These are phyloP conservation scores for Rhodomyrtus tomentosa DNA, from an alignment of 345 rosid species.

Conservation along the genomic window DNA sequence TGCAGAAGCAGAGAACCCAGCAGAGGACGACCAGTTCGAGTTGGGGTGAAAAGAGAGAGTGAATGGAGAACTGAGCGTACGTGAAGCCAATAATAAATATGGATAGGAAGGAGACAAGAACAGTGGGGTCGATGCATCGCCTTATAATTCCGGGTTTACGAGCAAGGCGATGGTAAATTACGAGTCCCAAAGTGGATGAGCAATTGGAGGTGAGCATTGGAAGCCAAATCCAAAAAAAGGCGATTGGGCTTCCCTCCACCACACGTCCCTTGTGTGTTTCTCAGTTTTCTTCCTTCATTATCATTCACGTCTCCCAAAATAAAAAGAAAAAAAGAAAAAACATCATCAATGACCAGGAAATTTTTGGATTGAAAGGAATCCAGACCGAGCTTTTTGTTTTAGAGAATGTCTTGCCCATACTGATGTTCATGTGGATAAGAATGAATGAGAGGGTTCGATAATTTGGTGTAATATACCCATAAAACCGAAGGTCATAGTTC, in stretches of 20 bases:
- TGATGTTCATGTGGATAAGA: neutral
- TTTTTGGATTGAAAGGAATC: neutral
- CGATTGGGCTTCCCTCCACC: neutral
- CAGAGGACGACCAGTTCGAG: neutral
- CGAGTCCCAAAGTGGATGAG: neutral
- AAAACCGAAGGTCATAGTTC: neutral
- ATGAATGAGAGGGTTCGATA: neutral
- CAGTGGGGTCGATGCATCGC: neutral
- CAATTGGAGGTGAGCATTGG: slow-evolving; percentile 1
- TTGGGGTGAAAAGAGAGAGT: neutral
- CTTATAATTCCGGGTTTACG: neutral
- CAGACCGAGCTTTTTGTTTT: neutral
- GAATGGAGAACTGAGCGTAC: neutral
- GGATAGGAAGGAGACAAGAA: neutral
- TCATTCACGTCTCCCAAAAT: neutral
- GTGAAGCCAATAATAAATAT: neutral
- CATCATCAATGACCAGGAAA: neutral
- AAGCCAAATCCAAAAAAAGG: neutral
- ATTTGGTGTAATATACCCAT: neutral
- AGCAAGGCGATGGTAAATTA: neutral
- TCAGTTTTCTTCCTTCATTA: neutral
- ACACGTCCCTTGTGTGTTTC: neutral
- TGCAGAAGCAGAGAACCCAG: neutral
- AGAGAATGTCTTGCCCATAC: neutral
- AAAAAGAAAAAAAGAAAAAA: neutral